These are phyloP conservation scores for Fusarium pilosicola DNA, from an alignment of 2,329 filamentous ascomycete genomes.

Conservation along the genomic window DNA sequence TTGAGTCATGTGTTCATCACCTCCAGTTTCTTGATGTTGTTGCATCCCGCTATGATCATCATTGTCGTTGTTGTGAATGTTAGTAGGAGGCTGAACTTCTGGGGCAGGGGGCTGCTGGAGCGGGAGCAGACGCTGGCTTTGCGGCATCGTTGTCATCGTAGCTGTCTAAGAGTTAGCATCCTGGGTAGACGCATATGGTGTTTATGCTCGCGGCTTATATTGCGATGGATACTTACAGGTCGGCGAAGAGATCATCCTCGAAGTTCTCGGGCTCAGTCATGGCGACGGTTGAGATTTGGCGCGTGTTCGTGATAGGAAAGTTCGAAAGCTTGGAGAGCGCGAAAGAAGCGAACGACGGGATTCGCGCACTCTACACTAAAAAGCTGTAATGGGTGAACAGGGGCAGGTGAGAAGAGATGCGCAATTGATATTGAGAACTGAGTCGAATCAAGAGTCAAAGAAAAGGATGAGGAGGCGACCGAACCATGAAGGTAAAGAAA, in stretches of 20 bases:
- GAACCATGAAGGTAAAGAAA: constrained; percentile 25
- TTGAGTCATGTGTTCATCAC: constrained; percentile 56
- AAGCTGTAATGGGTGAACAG: not conserved
- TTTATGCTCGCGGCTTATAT: not conserved
- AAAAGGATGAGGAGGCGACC: constrained; percentile 26
- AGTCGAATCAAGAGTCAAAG: constrained; percentile 15
- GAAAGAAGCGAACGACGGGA: constrained; percentile 3
- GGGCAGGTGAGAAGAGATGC: not conserved
- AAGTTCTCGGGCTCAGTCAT: constrained; percentile 87
- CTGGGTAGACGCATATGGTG: not conserved
- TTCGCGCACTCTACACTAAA: not conserved
- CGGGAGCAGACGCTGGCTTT: constrained; percentile 51
- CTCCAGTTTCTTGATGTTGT: constrained; percentile 38
- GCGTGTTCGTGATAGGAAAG: constrained; percentile 19
- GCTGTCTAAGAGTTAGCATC: constrained; percentile 51
- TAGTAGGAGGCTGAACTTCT: constrained; percentile 39
- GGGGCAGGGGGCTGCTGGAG: constrained; percentile 44
- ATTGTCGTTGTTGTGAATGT: constrained; percentile 39
- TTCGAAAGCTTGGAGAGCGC: not conserved
- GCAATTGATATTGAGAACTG: not conserved
- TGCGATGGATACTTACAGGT: constrained; percentile 73
- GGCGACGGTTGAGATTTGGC: constrained; percentile 29
- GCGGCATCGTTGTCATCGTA: constrained; percentile 72
- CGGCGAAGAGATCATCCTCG: constrained; percentile 95
- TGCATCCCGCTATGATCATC: constrained; percentile 36